Percentiles rank a stretch among this genome's conserved stretches.
Evolutionary conservation across 352 stramenopile genomes (phyloP).

Genomic region (Phytophthora cryptogea): DNA sequence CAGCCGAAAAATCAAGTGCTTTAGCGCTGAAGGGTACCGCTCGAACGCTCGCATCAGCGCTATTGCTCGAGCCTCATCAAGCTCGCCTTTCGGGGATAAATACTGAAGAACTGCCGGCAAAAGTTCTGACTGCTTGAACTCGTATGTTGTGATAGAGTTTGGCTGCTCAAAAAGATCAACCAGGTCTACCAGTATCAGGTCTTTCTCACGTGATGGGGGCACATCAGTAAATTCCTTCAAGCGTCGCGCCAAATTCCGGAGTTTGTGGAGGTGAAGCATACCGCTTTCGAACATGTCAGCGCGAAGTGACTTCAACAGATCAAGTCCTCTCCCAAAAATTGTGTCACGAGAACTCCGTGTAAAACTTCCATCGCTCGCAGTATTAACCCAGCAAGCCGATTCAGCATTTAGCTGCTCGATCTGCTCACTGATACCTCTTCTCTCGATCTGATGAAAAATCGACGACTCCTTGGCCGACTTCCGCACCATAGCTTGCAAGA

Average conservation of each 20-base stretch:
- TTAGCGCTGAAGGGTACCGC: slow-evolving; percentile 50
- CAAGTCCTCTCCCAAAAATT: slow-evolving; percentile 59
- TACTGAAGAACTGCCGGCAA: slow-evolving; percentile 67
- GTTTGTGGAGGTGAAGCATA: slow-evolving; percentile 75
- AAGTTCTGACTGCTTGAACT: slow-evolving; percentile 84
- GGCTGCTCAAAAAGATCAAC: slow-evolving; percentile 78
- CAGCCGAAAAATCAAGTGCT: slow-evolving; percentile 61
- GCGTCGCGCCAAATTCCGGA: slow-evolving; percentile 71
- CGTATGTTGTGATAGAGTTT: slow-evolving; percentile 81
- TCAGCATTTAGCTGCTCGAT: slow-evolving; percentile 61
- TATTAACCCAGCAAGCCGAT: slow-evolving; percentile 41
- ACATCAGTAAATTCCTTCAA: slow-evolving; percentile 47
- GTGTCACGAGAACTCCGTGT: slow-evolving; percentile 30
- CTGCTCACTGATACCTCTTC: slow-evolving; percentile 77
- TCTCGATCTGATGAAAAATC: slow-evolving; percentile 84
- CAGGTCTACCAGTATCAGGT: slow-evolving; percentile 70
- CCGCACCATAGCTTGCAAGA: slow-evolving; percentile 69
- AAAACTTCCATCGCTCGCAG: slow-evolving; percentile 16
- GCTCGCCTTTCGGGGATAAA: slow-evolving; percentile 38
- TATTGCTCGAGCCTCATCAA: slow-evolving; percentile 40
- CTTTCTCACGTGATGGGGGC: slow-evolving; percentile 35
- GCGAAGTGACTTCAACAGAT: slow-evolving; percentile 59
- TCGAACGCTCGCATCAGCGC: slow-evolving; percentile 53
- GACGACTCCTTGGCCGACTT: slow-evolving; percentile 62
- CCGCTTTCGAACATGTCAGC: slow-evolving; percentile 76